These are phyloP conservation scores for Tricholoma hemisulphureum DNA, from an alignment of 768 basidiomycete species.

Conservation along the genomic window DNA sequence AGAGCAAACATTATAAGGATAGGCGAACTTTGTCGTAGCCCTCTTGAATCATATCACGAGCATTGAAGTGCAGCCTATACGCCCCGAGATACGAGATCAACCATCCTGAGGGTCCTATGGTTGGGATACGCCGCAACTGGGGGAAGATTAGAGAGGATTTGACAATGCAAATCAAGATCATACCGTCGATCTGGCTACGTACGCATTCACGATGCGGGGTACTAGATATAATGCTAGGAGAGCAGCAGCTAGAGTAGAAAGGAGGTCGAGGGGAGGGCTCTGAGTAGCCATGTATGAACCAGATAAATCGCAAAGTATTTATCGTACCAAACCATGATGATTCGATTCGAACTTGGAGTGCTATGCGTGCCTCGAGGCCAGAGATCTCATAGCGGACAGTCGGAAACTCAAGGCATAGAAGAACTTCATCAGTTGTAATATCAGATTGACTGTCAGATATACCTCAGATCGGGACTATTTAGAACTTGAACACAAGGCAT, in stretches of 20 bases:
- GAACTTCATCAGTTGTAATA: too few relatives aligned
- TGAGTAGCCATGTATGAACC: too few relatives aligned
- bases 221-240: not conserved
- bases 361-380: too few relatives aligned
- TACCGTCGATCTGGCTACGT: not conserved
- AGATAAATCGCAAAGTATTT: too few relatives aligned
- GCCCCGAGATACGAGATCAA: constrained; percentile 18
- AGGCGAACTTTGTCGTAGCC: constrained; percentile 14
- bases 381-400: too few relatives aligned
- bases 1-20: not conserved
- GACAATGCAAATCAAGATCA: not conserved
- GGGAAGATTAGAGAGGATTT: not conserved
- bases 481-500: too few relatives aligned
- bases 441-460: too few relatives aligned
- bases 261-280: too few relatives aligned
- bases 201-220: not conserved
- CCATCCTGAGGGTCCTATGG: constrained; percentile 16
- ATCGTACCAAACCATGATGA: too few relatives aligned
- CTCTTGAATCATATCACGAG: constrained; percentile 16
- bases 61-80: constrained; percentile 9
- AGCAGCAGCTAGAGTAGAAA: not conserved
- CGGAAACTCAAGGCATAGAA: too few relatives aligned
- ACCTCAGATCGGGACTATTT: too few relatives aligned
- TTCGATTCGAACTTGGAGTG: too few relatives aligned
- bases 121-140: constrained; percentile 15